A percentile compares a stretch with the other conserved stretches of the same genome.
Evolutionary conservation across 768 basidiomycete genomes (phyloP).

Genomic region (Suillus hirtellus): DNA sequence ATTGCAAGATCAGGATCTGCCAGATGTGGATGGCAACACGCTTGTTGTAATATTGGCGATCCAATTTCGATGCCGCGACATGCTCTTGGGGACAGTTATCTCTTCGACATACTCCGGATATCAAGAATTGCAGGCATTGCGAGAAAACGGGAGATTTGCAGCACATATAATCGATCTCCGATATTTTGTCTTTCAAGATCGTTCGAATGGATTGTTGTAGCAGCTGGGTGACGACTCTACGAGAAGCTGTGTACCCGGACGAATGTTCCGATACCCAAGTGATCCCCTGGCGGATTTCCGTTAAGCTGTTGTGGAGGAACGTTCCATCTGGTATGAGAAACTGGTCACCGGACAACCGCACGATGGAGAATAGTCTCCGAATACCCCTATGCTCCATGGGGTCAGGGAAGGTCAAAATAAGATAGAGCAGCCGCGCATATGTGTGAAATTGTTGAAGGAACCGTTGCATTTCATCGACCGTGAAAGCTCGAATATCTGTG

Average conservation of each 20-base stretch:
- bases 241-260: conserved; percentile 14
- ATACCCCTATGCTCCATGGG: conserved; percentile 25
- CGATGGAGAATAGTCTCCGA: conserved; percentile 38
- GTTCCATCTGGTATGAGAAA: not conserved
- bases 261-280: not conserved
- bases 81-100: conserved; percentile 41
- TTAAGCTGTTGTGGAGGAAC: not conserved
- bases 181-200: conserved; percentile 31
- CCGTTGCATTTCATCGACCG: conserved; percentile 26
- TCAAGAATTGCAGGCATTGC: conserved; percentile 39
- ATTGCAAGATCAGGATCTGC: conserved; percentile 49
- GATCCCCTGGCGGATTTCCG: not conserved
- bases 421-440: conserved; percentile 36
- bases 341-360: conserved; percentile 26
- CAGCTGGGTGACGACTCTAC: conserved; percentile 20
- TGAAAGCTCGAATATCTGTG: conserved; percentile 26
- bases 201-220: conserved; percentile 28
- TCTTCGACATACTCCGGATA: conserved; percentile 35
- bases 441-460: conserved; percentile 35
- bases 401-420: conserved; percentile 29
- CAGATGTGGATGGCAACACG: conserved; percentile 47
- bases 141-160: conserved; percentile 32
- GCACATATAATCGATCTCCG: conserved; percentile 35
- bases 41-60: conserved; percentile 38
- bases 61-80: conserved; percentile 24